Base-by-base conservation (phyloP, 2,329 filamentous ascomycete species). In the Alternaria rosae region DNA sequence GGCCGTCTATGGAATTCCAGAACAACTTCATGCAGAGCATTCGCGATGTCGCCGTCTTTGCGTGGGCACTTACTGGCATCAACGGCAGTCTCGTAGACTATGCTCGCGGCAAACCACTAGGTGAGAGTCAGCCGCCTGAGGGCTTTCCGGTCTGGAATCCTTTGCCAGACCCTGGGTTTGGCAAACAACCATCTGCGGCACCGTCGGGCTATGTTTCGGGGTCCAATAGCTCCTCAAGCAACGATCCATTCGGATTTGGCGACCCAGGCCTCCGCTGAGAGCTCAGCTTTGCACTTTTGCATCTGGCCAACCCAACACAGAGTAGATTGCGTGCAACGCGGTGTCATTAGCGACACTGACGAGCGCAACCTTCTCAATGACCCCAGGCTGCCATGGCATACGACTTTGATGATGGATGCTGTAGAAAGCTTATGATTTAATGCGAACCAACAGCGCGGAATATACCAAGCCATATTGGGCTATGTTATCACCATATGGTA, bases 41-140 rank as follows among this genome's bases (percentile, higher is more conserved):
- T 67, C 89, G 91, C 59, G 92, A 95, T 56, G 91, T 94, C 50
- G 92, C 91, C 2, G 91, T 95, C n/a, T 95, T 96, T 75, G 92
- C 92, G 10, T 96, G 92, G 92, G 90, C 89, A 2, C 80, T 94
- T 11, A 88, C 89, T 23, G 92, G 92, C 21, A 94, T 94, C 81
- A 94, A 95, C 76, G 90, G 90, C 13, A 89, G 88, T 42, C 80
- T 94, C 56, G 88, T 89, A 15, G 83, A 86, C 4, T 91, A 90
- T 70, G 83, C 87, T 47, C 83, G 82, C 5, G 91, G 91, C 3
- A 83, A 81, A 26, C 88, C 91, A 1, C 81, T 78, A 20, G 89
- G 87, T n/a, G 87, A 91, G 63, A 85, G 88, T 28, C 82, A 88
- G 61, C 90, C 91, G 1, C 81, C 83, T 1, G 85, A 85, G 44